phyloP scores from a whole-genome alignment of 495 filamentous ascomycete genomes.

The Aspergillus conjunctus region DNA sequence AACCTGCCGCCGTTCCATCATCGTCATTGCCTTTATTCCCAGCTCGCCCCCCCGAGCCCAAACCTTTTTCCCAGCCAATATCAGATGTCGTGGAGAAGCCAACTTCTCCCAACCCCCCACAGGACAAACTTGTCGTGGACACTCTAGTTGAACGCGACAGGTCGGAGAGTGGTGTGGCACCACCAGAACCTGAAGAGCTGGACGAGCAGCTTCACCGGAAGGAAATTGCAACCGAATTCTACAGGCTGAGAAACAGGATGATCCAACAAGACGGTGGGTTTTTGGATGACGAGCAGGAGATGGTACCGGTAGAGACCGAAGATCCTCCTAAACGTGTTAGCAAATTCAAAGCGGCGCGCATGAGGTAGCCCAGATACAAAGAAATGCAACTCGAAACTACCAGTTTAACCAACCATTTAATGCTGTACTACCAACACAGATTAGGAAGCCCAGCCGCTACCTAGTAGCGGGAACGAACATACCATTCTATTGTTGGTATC shows the following conservation, averaged over 20 bases:
- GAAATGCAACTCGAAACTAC: constrained; percentile 19
- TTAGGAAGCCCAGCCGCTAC: background rate
- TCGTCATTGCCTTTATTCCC: constrained; percentile 42
- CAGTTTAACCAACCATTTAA: background rate
- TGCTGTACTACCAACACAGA: constrained; percentile 13
- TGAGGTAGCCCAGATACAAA: constrained; percentile 44
- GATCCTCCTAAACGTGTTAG: constrained; percentile 74
- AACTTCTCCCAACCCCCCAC: constrained; percentile 38
- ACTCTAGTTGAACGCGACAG: constrained; percentile 64
- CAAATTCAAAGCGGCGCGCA: constrained; percentile 83
- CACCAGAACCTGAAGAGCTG: constrained; percentile 68
- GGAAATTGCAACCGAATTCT: constrained; percentile 79
- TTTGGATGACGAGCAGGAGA: constrained; percentile 57
- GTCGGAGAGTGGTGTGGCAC: constrained; percentile 24
- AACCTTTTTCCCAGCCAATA: constrained; percentile 51
- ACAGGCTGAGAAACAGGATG: constrained; percentile 74
- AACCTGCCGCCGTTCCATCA: constrained; percentile 22
- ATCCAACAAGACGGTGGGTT: constrained; percentile 81
- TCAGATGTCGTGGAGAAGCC: constrained; percentile 33
- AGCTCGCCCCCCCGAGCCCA: constrained; percentile 45
- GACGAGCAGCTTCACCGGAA: constrained; percentile 72
- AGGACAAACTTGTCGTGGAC: constrained; percentile 58
- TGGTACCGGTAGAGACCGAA: constrained; percentile 60
- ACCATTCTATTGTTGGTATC: constrained; percentile 23
- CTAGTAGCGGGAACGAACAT: constrained; percentile 20